phyloP scores from a whole-genome alignment of 75 land plant genomes.

The Sequoia sempervirens region DNA sequence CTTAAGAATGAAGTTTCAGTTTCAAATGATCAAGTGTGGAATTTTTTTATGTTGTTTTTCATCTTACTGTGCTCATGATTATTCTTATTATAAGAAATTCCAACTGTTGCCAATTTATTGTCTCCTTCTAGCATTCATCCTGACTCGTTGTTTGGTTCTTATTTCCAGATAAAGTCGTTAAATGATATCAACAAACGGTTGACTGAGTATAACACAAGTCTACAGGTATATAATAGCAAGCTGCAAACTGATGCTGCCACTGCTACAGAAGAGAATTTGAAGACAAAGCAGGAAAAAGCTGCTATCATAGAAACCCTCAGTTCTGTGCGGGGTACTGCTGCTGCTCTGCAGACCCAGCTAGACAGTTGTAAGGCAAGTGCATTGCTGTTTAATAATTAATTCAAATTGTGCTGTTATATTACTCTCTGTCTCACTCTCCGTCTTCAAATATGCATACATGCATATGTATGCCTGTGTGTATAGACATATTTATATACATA shows the following conservation, averaged over 20 bases:
- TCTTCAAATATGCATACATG: too few relatives aligned
- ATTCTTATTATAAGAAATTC: background rate
- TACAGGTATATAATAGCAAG: constrained; percentile 33
- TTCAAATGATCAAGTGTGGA: constrained; percentile 16
- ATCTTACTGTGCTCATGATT: background rate
- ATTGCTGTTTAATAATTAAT: background rate
- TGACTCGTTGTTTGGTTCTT: background rate
- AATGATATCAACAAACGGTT: constrained; percentile 30
- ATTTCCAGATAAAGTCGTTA: constrained; percentile 18
- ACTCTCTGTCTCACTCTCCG: too few relatives aligned
- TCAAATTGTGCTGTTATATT: background rate
- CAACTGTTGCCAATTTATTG: background rate
- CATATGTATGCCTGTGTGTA: background rate
- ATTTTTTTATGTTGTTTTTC: background rate
- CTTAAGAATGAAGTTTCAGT: constrained; percentile 15
- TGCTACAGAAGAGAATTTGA: constrained; percentile 34
- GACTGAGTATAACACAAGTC: constrained; percentile 32
- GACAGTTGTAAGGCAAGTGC: constrained; percentile 24
- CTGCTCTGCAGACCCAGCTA: constrained; percentile 29
- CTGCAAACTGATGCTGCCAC: constrained; percentile 27
- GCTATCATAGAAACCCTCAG: constrained; percentile 33
- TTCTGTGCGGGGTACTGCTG: constrained; percentile 19
- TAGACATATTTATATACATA: background rate
- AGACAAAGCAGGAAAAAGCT: constrained; percentile 32
- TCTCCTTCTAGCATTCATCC: background rate